Base-by-base conservation (phyloP, 129 eudicot species). In the Flaveria sonorensis region DNA sequence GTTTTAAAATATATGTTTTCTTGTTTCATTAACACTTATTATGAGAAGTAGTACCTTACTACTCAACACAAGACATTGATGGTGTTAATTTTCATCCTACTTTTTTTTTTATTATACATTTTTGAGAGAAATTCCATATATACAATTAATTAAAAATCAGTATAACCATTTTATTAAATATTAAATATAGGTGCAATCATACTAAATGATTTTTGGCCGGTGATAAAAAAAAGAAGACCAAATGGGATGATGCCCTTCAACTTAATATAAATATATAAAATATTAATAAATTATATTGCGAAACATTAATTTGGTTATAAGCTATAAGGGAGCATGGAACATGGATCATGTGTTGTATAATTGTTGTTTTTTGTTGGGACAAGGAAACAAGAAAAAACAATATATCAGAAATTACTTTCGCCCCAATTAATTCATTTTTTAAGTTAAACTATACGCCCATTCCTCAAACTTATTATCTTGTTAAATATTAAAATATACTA, bases 291-390 rank as follows among this genome's bases (percentile, higher is more conserved):
- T 13, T 57, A 69, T 61, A 10, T 43, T 23, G 28, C 53, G 32
- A 21, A 68, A 60, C 45, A 67, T 81, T 74, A 74, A 74, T 57
- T 74, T 81, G 53, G 76, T 74, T 28, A 80, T 24, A 79, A 73
- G 83, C 68, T 52, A 74, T 73, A 45, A 62, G 46, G 84, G 80
- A 74, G 75, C 84, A 74, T 74, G 43, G 80, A 81, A 81, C 84
- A 81, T 81, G 84, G 84, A 81, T 81, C 84, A 81, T 73, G 80
- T 81, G 76, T 67, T 47, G 84, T 73, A 59, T 57, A 45, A 46
- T 81, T 80, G 69, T 73, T 43, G 69, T 71, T 43, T 80, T 77
- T 67, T 74, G n/a, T 68, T 73, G 70, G 79, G 84, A 81, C 84
- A 81, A 81, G 70, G 76, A 81, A 81, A 74, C 84, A 74, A 74